These are phyloP conservation scores for Candida germanica DNA, from an alignment of 805 yeast genomes.

Conservation along the genomic window DNA sequence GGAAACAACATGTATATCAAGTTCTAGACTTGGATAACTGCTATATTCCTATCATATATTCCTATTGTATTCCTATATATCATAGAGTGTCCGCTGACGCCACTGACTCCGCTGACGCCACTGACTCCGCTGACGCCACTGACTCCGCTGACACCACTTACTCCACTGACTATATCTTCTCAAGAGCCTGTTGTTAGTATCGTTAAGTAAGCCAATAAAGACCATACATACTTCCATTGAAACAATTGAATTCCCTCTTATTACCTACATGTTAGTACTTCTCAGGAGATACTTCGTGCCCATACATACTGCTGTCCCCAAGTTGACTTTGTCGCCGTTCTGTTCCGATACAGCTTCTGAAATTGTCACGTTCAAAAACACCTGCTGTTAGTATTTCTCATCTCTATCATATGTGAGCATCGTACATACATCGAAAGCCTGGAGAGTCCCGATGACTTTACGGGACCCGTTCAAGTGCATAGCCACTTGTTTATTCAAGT, in stretches of 20 bases:
- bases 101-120: too few species aligned
- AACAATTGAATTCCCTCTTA: constrained; percentile 77
- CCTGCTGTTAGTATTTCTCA: constrained; percentile 25
- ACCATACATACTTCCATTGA: constrained; percentile 56
- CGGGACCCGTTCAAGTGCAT: constrained; percentile 79
- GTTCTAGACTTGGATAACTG: too few species aligned
- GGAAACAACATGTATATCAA: constrained; percentile 60
- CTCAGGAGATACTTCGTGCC: too few species aligned
- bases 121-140: too few species aligned
- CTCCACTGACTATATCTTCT: constrained; percentile 16
- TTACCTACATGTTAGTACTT: constrained; percentile 40
- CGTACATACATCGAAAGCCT: constrained; percentile 72
- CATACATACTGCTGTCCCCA: constrained; percentile 63
- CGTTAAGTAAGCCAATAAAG: neutral
- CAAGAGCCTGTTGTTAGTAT: constrained; percentile 37
- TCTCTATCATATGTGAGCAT: neutral
- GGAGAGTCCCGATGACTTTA: constrained; percentile 70
- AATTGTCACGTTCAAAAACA: constrained; percentile 68
- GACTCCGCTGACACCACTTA: too few species aligned
- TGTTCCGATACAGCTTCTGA: constrained; percentile 67
- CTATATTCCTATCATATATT: too few species aligned
- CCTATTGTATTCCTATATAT: too few species aligned
- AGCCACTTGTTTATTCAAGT: constrained; percentile 72
- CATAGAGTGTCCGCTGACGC: too few species aligned
- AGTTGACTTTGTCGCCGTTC: constrained; percentile 47